Percentiles rank a stretch among this genome's conserved stretches.
Evolutionary conservation across 768 basidiomycete species (phyloP).

Genomic region (Phaeotremella skinneri): DNA sequence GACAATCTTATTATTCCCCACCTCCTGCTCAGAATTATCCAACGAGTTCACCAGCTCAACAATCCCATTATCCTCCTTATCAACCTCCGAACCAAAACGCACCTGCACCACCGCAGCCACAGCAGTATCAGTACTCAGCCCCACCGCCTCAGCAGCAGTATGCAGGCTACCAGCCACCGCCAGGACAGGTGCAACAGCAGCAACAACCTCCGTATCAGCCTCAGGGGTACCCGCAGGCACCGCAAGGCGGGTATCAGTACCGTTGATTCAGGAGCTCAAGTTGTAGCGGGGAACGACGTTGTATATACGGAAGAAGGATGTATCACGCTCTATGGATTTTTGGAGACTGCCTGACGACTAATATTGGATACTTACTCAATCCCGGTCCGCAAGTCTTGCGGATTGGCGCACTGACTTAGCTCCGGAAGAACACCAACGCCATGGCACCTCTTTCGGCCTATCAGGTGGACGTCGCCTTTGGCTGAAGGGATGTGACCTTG

Average conservation of each 20-base stretch:
- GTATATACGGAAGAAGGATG: background rate
- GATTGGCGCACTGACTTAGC: too few species aligned
- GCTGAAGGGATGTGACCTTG: too few species aligned
- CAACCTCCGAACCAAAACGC: conserved; percentile 4
- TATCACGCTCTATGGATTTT: background rate
- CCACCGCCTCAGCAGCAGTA: conserved; percentile 11
- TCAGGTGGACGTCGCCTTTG: too few species aligned
- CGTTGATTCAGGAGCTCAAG: conserved; percentile 1
- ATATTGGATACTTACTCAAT: too few species aligned
- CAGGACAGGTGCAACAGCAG: conserved; percentile 8
- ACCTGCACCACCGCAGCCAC: conserved; percentile 8
- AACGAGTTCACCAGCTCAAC: conserved; percentile 53
- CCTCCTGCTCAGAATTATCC: conserved; percentile 76
- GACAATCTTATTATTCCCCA: conserved; percentile 56
- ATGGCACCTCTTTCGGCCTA: too few species aligned
- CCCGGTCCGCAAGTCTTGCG: too few species aligned
- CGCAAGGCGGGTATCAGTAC: conserved; percentile 24
- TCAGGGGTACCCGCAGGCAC: conserved; percentile 22
- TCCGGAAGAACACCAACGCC: too few species aligned
- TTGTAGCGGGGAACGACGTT: background rate
- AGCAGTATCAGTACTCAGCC: conserved; percentile 13
- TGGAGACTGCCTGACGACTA: too few species aligned
- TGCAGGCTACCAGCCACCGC: conserved; percentile 8
- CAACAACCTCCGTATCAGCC: conserved; percentile 12
- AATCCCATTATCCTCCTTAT: conserved; percentile 2